Conservation (phyloP, 139 green algal genomes). For the Tetraselmis chui region DNA sequence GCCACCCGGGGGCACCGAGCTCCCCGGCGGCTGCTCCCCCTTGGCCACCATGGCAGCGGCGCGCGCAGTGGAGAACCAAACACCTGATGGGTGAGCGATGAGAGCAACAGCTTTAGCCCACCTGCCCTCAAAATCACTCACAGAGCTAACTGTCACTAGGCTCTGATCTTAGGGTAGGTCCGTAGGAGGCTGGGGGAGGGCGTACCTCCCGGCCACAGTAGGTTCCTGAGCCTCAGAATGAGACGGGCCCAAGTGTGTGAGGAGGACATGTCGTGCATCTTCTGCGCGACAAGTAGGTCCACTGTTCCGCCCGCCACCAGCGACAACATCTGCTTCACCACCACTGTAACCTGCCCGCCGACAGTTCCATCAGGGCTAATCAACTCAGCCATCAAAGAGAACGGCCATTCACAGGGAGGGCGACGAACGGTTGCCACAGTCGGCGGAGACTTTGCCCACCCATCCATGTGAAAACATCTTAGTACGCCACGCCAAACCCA, state of each 20-base stretch:
- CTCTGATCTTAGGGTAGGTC: background rate
- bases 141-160: too few relatives aligned
- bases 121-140: background rate
- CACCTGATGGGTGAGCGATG: background rate
- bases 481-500: too few relatives aligned
- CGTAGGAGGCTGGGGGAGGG: too few relatives aligned
- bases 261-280: slow-evolving; percentile 24
- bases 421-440: too few relatives aligned
- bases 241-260: slow-evolving; percentile 49
- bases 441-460: too few relatives aligned
- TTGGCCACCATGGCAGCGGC: background rate
- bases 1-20: background rate
- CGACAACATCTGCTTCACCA: slow-evolving; percentile 56
- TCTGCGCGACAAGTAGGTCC: slow-evolving; percentile 38
- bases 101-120: too few relatives aligned
- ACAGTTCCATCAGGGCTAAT: too few relatives aligned
- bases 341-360: slow-evolving; percentile 30
- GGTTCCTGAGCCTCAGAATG: slow-evolving; percentile 48
- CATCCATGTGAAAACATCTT: too few relatives aligned
- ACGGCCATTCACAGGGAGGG: too few relatives aligned
- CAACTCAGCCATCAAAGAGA: too few relatives aligned
- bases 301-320: slow-evolving; percentile 68
- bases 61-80: background rate
- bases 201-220: slow-evolving; percentile 56
- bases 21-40: background rate